Evolutionary conservation across 352 stramenopile species (phyloP), one percentile per base, ranked within the genome.

Genomic region (Sclerospora graminicola): DNA sequence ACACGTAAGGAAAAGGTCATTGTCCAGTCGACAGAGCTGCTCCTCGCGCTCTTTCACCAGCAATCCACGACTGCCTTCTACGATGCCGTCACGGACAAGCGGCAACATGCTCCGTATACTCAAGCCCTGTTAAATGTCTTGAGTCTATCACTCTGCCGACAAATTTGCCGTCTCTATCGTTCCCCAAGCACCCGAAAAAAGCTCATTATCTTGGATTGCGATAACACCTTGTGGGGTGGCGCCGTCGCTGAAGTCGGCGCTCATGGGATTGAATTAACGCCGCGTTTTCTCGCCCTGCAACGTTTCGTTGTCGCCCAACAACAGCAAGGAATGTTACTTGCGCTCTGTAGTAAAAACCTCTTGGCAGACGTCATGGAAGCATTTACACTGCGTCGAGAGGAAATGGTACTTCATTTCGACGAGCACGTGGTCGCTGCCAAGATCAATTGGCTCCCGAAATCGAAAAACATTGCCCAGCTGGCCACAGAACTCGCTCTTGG

Each of bases 151-250:
- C n/a, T n/a, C 63, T 73, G 26, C 7, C 61, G 76, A 15, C 69
- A 82, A 18, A 69, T 84, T 42, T 66, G 55, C n/a, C 63, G 66
- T 1, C 41, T 84, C 9, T 64, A 63, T 31, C 61, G 57, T 24
- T 34, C 19, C 1, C 10, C n/a, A n/a, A n/a, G n/a, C n/a, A n/a
- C n/a, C n/a, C n/a, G n/a, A n/a, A n/a, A n/a, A n/a, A n/a, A n/a
- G n/a, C n/a, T n/a, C n/a, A n/a, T n/a, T n/a, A n/a, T n/a, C n/a
- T n/a, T n/a, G n/a, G n/a, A n/a, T n/a, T 30, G 76, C 41, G 76
- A 89, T 45, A 82, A 89, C 36, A 89, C 76, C 2, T 36, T 89
- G 2, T 89, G 76, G 76, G 60, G 69, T 16, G 73, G 76, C 1
- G 68, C 73, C 0, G 64, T 84, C 13, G 74, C 76, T n/a, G n/a